Conservation (phyloP, 345 rosid species). For the Viola odorata region DNA sequence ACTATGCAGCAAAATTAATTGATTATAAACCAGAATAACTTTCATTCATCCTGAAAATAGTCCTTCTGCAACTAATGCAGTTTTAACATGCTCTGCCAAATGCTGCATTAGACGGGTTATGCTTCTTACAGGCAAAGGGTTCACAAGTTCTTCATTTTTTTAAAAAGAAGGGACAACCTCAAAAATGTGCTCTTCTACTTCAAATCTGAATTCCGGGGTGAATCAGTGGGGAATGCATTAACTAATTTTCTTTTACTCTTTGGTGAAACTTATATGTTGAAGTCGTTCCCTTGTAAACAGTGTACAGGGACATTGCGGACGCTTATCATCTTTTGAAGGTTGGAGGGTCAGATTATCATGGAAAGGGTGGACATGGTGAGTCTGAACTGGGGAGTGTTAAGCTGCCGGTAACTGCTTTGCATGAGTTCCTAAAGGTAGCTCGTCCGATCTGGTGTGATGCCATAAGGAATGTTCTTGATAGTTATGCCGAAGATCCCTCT, state of each 20-base stretch:
- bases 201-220: no score
- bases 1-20: no score
- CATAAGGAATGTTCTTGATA: conserved; percentile 40
- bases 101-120: no score
- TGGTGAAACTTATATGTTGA: background rate
- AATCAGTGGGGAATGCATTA: no score
- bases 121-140: no score
- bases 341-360: conserved; percentile 96
- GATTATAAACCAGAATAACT: no score
- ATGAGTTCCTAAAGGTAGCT: conserved; percentile 64
- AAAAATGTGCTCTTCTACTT: no score
- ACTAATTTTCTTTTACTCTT: background rate
- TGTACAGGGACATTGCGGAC: conserved; percentile 74
- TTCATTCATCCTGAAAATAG: no score
- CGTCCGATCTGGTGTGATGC: conserved; percentile 83
- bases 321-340: conserved; percentile 69
- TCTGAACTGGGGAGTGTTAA: conserved; percentile 78
- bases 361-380: conserved; percentile 72
- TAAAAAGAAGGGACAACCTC: no score
- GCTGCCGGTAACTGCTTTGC: conserved; percentile 57
- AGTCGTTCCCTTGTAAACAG: conserved; percentile 28
- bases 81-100: no score
- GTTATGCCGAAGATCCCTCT: conserved; percentile 59
- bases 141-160: no score
- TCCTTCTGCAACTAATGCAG: no score